Base-by-base conservation (phyloP, 2,329 filamentous ascomycete genomes). In the Periconia sp. region DNA sequence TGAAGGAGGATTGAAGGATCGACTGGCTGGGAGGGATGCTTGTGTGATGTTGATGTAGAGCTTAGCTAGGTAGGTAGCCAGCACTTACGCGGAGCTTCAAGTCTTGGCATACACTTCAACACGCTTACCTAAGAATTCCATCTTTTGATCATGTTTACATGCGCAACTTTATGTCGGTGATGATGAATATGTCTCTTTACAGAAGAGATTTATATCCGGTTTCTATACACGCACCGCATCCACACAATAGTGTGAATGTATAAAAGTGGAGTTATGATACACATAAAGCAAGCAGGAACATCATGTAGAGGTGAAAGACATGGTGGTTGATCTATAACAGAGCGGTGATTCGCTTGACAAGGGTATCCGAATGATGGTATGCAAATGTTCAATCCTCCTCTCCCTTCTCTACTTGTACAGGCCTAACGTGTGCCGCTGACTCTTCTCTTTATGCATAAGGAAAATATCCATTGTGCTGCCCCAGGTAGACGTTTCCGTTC, bases 61-160 rank as follows among this genome's bases (percentile, higher is more conserved):
- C 47, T 60, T 50, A 27, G 5, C 27, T 33, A 44, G 50, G 55
- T 50, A 70, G 69, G 68, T 66, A 70, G 59, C 60, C 54, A 62
- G 5, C 23, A 57, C 63, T 62, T 68, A 60, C 66, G 68, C 66
- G 61, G 6, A 37, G 33, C 33, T 37, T 13, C 33, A 5, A 37
- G 33, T 37, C 33, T 37, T 37, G 33, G 33, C 33, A 11, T 37
- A 37, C 15, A n/a, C 13, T n/a, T 37, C 33, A 14, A 37, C 33
- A 37, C 33, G 11, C 33, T 37, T 37, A n/a, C 23, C 3, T 27
- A 27, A 27, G 23, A 27, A n/a, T 11, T 37, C 33, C 31, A 8
- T 14, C n/a, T 8, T 14, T 33, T 14, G 31, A 33, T 14, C 31
- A 5, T 27, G 23, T 27, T 27, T 3, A 27, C 23, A 27, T 27